Evolutionary conservation across 352 stramenopile species (phyloP).

Genomic region (Blastocystis sp.): DNA sequence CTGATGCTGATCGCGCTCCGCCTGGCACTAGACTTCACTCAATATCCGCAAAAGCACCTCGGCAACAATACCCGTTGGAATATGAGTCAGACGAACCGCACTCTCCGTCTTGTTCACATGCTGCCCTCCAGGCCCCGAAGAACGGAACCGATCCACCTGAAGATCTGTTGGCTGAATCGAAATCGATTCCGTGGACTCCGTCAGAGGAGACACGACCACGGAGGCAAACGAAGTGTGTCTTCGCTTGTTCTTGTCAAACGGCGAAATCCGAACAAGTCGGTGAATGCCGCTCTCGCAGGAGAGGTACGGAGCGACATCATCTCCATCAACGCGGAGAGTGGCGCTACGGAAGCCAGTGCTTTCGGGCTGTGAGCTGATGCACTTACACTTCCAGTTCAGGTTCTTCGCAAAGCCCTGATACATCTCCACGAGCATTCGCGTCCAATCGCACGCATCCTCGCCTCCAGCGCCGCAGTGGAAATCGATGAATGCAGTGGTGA

Average conservation of each 20-base stretch:
- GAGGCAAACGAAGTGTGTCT: slow-evolving; percentile 75
- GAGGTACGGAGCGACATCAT: slow-evolving; percentile 12
- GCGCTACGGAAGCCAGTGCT: background rate
- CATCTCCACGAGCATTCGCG: slow-evolving; percentile 62
- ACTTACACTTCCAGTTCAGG: slow-evolving; percentile 14
- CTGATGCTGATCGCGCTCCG: slow-evolving; percentile 83
- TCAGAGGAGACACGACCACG: slow-evolving; percentile 73
- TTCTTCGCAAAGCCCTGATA: slow-evolving; percentile 32
- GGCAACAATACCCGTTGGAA: slow-evolving; percentile 91
- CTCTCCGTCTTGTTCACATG: slow-evolving; percentile 99
- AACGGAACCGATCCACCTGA: slow-evolving; percentile 92
- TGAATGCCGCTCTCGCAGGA: slow-evolving; percentile 74
- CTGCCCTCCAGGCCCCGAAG: slow-evolving; percentile 92
- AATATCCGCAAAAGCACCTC: slow-evolving; percentile 53
- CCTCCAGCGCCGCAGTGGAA: slow-evolving; percentile 51
- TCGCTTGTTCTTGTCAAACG: slow-evolving; percentile 74
- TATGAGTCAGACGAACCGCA: slow-evolving; percentile 92
- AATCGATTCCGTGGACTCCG: slow-evolving; percentile 78
- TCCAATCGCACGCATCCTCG: slow-evolving; percentile 62
- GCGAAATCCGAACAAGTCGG: slow-evolving; percentile 75
- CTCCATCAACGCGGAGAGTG: slow-evolving; percentile 12
- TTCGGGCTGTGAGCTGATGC: background rate
- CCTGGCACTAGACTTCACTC: slow-evolving; percentile 11
- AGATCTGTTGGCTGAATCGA: slow-evolving; percentile 90
- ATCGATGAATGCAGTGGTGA: slow-evolving; percentile 28